phyloP scores from a whole-genome alignment of 169 alveolate species.

The Besnoitia besnoiti region DNA sequence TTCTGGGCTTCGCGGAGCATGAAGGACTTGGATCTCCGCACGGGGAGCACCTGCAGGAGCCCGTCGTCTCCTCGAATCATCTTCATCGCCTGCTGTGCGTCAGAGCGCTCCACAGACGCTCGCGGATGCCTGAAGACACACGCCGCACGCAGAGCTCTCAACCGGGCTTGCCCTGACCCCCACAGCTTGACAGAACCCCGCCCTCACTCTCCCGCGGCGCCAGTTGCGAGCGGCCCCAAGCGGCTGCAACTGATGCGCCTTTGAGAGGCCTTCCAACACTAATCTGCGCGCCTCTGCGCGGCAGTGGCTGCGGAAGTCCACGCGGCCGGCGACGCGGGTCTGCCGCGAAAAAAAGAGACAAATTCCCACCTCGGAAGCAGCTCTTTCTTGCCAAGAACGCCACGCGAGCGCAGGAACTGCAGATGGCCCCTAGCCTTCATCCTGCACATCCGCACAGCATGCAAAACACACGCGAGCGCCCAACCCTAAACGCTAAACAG shows the following conservation, averaged over 20 bases:
- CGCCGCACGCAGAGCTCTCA: too few relatives aligned
- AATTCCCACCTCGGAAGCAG: slow-evolving; percentile 22
- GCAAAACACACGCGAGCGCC: background rate
- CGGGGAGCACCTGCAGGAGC: slow-evolving; percentile 19
- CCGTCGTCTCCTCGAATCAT: slow-evolving; percentile 44
- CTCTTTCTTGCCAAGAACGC: slow-evolving; percentile 22
- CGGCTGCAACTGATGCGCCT: too few relatives aligned
- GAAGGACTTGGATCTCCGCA: background rate
- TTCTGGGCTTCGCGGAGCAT: slow-evolving; percentile 5
- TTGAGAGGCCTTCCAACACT: too few relatives aligned
- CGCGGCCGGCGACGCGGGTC: too few relatives aligned
- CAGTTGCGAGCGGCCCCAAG: too few relatives aligned
- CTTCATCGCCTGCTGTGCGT: slow-evolving; percentile 33
- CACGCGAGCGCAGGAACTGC: slow-evolving; percentile 19
- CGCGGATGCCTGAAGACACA: slow-evolving; percentile 38
- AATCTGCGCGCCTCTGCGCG: too few relatives aligned
- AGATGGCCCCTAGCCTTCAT: slow-evolving; percentile 33
- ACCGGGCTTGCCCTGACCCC: too few relatives aligned
- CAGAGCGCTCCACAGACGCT: slow-evolving; percentile 12
- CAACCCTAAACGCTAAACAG: too few relatives aligned
- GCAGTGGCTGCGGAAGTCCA: too few relatives aligned
- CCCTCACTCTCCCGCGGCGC: too few relatives aligned
- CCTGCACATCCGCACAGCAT: background rate
- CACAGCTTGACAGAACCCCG: too few relatives aligned
- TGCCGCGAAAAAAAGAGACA: too few relatives aligned